These are phyloP conservation scores for Trichoderma sp. DNA, from an alignment of 2,329 filamentous ascomycete species.

Conservation along the genomic window DNA sequence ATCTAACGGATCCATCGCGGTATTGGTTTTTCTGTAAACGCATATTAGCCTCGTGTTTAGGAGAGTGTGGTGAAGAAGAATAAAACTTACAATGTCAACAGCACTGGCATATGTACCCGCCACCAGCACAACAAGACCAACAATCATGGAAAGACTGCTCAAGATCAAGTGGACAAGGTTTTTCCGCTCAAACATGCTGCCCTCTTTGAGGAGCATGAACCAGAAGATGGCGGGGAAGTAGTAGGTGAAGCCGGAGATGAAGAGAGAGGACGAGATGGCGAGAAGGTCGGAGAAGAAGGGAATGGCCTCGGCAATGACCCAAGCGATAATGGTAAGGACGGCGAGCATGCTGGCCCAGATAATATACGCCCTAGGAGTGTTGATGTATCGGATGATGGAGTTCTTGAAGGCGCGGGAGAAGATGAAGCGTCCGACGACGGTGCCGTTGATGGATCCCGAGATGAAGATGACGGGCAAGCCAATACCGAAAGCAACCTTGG, in stretches of 20 bases:
- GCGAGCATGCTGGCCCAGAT: constrained; percentile 59
- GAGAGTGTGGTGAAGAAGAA: neutral
- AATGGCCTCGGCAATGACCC: constrained; percentile 69
- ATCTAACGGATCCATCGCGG: constrained; percentile 11
- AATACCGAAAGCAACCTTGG: constrained; percentile 68
- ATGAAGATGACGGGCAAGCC: constrained; percentile 72
- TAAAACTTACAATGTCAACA: constrained; percentile 29
- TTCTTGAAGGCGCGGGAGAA: constrained; percentile 46
- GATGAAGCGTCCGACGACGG: constrained; percentile 46
- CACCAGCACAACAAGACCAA: constrained; percentile 28
- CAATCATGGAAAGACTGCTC: constrained; percentile 29
- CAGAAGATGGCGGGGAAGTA: constrained; percentile 42
- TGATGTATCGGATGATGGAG: constrained; percentile 46
- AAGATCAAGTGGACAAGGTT: constrained; percentile 27
- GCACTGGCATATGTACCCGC: constrained; percentile 30
- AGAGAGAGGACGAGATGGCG: constrained; percentile 48
- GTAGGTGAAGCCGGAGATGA: constrained; percentile 42
- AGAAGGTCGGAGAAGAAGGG: constrained; percentile 69
- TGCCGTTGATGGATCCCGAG: constrained; percentile 67
- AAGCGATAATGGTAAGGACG: constrained; percentile 59
- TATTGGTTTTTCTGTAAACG: constrained; percentile 20
- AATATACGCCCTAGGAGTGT: constrained; percentile 47
- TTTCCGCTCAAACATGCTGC: constrained; percentile 28
- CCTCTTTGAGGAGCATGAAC: constrained; percentile 38
- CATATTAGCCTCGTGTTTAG: constrained; percentile 10